A percentile compares a stretch with the other conserved stretches of the same genome.
Conservation (phyloP, 2,329 filamentous ascomycete genomes). For the Leptodontidium sp. region DNA sequence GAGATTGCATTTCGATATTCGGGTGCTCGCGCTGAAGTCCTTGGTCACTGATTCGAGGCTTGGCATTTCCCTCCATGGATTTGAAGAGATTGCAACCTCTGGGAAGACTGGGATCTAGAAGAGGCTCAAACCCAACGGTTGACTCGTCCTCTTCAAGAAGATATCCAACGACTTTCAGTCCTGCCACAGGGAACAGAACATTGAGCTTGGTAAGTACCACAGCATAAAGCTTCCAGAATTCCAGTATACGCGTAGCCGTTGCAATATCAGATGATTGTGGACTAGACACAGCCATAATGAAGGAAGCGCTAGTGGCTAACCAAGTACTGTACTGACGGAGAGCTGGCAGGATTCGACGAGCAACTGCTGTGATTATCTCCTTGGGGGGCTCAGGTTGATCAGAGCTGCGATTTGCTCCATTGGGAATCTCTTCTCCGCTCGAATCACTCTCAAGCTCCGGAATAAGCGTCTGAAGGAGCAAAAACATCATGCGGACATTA, state of each 20-base stretch:
- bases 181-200: conserved; percentile 64
- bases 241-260: conserved; percentile 62
- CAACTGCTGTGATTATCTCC: conserved; percentile 64
- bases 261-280: conserved; percentile 52
- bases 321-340: conserved; percentile 74
- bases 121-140: conserved; percentile 70
- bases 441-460: conserved; percentile 68
- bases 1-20: conserved; percentile 72
- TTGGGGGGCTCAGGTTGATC: conserved; percentile 39
- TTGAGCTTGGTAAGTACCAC: conserved; percentile 66
- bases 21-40: conserved; percentile 61
- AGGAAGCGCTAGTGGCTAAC: conserved; percentile 63
- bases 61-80: conserved; percentile 51
- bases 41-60: conserved; percentile 56
- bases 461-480: conserved; percentile 73
- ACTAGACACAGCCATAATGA: conserved; percentile 59
- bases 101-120: conserved; percentile 57
- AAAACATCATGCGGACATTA: conserved; percentile 80
- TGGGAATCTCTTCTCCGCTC: conserved; percentile 52
- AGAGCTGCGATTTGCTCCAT: conserved; percentile 48
- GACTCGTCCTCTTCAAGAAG: conserved; percentile 74
- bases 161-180: conserved; percentile 65
- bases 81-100: conserved; percentile 59
- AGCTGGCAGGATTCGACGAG: conserved; percentile 68
- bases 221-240: conserved; percentile 73